Evolutionary conservation across 352 stramenopile species (phyloP).

Genomic region (Phytophthora quininea): DNA sequence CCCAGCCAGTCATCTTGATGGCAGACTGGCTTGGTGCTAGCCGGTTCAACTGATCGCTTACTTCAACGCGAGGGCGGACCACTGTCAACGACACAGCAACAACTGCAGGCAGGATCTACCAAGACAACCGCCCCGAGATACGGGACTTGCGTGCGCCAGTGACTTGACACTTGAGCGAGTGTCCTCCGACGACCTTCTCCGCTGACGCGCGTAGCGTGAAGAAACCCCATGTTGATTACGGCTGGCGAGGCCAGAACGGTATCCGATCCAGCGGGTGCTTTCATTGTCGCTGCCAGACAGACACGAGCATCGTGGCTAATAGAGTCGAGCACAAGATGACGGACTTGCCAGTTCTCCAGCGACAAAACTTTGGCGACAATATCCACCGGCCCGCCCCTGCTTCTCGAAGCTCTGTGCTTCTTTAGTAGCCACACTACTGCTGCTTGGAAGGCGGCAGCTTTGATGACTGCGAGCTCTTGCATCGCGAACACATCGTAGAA

Average conservation of each 20-base stretch:
- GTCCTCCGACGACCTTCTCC: too few species aligned
- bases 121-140: conserved; percentile 21
- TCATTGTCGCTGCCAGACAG: not conserved
- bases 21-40: not conserved
- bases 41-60: conserved; percentile 5
- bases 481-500: conserved; percentile 19
- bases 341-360: too few species aligned
- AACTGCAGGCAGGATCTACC: conserved; percentile 6
- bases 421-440: not conserved
- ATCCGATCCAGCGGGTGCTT: not conserved
- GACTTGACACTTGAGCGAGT: not conserved
- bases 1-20: not conserved
- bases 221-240: not conserved
- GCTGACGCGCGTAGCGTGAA: conserved; percentile 18
- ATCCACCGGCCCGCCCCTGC: too few species aligned
- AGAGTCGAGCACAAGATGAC: too few species aligned
- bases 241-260: too few species aligned
- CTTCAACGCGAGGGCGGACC: conserved; percentile 22
- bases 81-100: conserved; percentile 9
- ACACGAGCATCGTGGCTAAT: too few species aligned
- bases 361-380: too few species aligned
- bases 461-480: not conserved
- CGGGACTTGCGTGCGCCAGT: conserved; percentile 22
- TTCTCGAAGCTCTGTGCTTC: not conserved
- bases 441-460: not conserved